Evolutionary conservation across 768 basidiomycete genomes (phyloP), one percentile per base, ranked within the genome.

Genomic region (Pluteus cervinus): DNA sequence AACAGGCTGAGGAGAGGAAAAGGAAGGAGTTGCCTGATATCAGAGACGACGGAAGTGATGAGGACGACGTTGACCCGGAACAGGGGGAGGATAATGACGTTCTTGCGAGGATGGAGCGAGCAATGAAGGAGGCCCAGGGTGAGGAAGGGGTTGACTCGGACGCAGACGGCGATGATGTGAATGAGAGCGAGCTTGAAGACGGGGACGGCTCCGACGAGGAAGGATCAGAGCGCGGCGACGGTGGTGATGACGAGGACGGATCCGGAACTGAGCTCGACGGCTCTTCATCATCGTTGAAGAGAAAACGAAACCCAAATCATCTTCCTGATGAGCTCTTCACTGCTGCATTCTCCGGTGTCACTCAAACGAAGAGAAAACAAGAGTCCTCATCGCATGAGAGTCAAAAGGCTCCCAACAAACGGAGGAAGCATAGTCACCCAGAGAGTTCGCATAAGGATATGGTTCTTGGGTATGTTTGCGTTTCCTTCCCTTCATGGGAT

Each of bases 261-360:
- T 8, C 22, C 17, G 29, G 15, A 17, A 14, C 11, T 21, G 11
- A n/a, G 24, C 7, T 33, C 24, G 30, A 24, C 21, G 12, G n/a
- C 4, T 6, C 2, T 16, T 9, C 17, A 7, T n/a, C 29, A 7
- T 22, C 12, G 12, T n/a, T n/a, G n/a, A n/a, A n/a, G n/a, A 21
- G 21, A 24, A 11, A n/a, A 14, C 31, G 9, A 9, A 9, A 14
- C 12, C 10, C 24, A 12, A 33, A 33, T 12, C 22, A 16, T 23
- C 39, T 40, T 25, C 39, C 32, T 9, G 39, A 40, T 18, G 31
- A 40, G 14, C 31, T 40, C 22, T 40, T 40, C 31, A 33, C 25
- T 25, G 39, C 32, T 12, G 39, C 39, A 18, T 40, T 40, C 15
- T 30, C 39, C 7, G 28, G 7, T 24, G 24, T 1, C 39, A 40